A percentile compares a stretch with the other conserved stretches of the same genome.
Evolutionary conservation across 2,329 filamentous ascomycete genomes (phyloP).

Genomic region (Aspergillus pseudonomiae): DNA sequence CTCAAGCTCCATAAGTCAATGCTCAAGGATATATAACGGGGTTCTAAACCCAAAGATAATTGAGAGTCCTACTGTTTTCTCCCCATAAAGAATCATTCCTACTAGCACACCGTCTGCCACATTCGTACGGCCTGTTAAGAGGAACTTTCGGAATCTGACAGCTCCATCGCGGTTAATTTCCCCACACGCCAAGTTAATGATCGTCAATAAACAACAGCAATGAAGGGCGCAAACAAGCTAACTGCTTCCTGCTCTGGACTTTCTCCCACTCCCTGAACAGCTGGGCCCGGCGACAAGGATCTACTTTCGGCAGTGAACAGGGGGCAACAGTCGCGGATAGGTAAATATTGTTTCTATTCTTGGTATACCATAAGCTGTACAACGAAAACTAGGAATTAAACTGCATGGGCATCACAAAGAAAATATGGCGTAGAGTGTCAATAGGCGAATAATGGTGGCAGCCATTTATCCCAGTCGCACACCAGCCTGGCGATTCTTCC

Average conservation of each 20-base stretch:
- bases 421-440: neutral
- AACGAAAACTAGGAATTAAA: neutral
- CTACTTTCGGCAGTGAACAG: neutral
- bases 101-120: neutral
- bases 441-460: neutral
- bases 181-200: slow-evolving; percentile 21
- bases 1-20: no score
- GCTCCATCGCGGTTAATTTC: slow-evolving; percentile 23
- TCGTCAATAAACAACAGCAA: neutral
- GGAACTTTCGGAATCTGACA: neutral
- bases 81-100: no score
- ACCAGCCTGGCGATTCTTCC: slow-evolving; percentile 64
- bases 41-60: no score
- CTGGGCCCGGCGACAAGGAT: neutral
- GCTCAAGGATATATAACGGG: no score
- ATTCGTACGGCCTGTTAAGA: neutral
- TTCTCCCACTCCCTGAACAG: neutral
- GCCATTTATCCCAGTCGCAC: slow-evolving; percentile 59
- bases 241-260: neutral
- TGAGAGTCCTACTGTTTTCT: no score
- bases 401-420: neutral
- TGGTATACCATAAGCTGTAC: neutral
- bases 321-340: neutral
- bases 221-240: neutral
- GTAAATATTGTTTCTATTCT: neutral